Percentiles rank a stretch among this genome's conserved stretches.
Evolutionary conservation across 192 early-diverging fungal species (phyloP).

Genomic region (Backusella macrospora): DNA sequence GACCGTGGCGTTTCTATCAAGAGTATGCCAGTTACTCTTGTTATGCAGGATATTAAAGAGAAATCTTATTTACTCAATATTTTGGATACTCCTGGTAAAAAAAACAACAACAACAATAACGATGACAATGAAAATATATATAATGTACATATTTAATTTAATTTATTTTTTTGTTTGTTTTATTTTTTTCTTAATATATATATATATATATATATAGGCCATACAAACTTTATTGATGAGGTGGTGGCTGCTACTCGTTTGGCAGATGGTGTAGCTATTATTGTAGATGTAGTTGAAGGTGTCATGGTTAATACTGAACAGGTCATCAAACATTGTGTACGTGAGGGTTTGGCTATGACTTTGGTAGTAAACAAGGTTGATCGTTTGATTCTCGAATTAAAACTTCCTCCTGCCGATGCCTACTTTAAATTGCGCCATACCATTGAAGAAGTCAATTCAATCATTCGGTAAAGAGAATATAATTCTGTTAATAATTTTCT

Average conservation of each 20-base stretch:
- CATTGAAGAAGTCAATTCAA: conserved; percentile 92
- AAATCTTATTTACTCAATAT: conserved; percentile 92
- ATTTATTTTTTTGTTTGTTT: background rate
- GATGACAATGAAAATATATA: background rate
- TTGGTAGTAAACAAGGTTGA: conserved; percentile 98
- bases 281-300: conserved; percentile 97
- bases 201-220: conserved; percentile 53
- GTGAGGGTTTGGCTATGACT: conserved; percentile 77
- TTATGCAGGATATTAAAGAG: conserved; percentile 83
- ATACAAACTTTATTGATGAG: conserved; percentile 95
- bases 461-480: conserved; percentile 53
- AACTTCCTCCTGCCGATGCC: conserved; percentile 93
- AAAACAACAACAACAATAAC: background rate
- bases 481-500: background rate
- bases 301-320: conserved; percentile 94
- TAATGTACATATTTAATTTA: background rate
- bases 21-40: conserved; percentile 90
- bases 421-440: conserved; percentile 96
- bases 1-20: conserved; percentile 91
- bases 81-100: conserved; percentile 86
- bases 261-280: conserved; percentile 86
- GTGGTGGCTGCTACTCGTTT: conserved; percentile 83
- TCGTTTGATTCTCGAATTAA: conserved; percentile 95
- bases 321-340: conserved; percentile 78
- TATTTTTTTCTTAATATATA: too few relatives aligned